Base-by-base conservation (phyloP, 176 grass and related monocot genomes). In the Saccharum spontaneum region DNA sequence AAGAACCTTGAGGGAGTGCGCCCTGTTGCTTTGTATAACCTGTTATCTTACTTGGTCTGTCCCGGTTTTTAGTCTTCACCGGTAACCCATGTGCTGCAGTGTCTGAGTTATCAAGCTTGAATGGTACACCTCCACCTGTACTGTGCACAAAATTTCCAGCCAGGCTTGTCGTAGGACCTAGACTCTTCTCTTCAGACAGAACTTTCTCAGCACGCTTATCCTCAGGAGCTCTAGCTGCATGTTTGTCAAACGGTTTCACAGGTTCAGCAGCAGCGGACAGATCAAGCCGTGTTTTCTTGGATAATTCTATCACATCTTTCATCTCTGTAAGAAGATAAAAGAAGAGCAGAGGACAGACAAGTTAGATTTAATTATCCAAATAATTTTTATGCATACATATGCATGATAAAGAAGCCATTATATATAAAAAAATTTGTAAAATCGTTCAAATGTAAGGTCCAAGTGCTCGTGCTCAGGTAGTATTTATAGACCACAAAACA, bases 291-390 rank as follows among this genome's bases (percentile, higher is more conserved):
- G 90, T 67, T 84, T 94, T 75, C 67, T 91, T 90, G 40, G 88
- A 89, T 79, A 99, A 89, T 20, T 94, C 86, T 66, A 80, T 38
- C 64, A 96, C 14, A 81, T 31, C 43, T 62, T 90, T 85, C 74
- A 94, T 89, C 50, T 94, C 93, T 96, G 71, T 4, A 82, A 88
- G 39, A 82, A 88, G 39, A 65, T 39, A 76, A 23, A 84, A 45
- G 8, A 68, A 50, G 26, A 43, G 16, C 62, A 79, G 20, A 83
- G 2, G 40, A 4, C 12, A 90, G 13, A 80, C 8, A 61, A 50
- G 28, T 80, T 80, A 75, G 48, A 46, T 10, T 69, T 22, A 41
- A 7, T 38, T 68, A 69, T 68, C n/a, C 38, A 22, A 73, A 75
- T 18, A 62, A 61, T 22, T 22, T 43, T 14, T 43, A 76, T 40